Conservation (phyloP, 2,329 filamentous ascomycete species). For the Apiospora phragmitis region DNA sequence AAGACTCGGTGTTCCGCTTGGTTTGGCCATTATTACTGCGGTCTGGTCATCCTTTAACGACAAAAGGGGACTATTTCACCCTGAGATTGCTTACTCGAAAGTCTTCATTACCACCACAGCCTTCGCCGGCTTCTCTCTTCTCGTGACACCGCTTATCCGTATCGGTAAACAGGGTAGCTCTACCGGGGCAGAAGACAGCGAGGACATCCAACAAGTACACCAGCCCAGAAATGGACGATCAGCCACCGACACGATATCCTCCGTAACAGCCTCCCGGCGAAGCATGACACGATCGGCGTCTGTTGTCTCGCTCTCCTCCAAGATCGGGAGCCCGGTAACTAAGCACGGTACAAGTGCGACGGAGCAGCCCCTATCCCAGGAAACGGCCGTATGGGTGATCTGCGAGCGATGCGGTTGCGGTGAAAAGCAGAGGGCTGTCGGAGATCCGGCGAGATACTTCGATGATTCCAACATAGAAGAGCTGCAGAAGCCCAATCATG, state of each 20-base stretch:
- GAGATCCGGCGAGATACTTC: constrained; percentile 33
- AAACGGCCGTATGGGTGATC: constrained; percentile 32
- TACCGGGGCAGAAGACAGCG: constrained; percentile 11
- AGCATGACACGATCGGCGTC: constrained; percentile 16
- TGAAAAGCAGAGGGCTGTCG: constrained; percentile 20
- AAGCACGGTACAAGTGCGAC: background rate
- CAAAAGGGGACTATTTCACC: constrained; percentile 19
- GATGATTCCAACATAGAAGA: constrained; percentile 26
- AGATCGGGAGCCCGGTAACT: constrained; percentile 7
- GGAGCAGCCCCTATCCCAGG: constrained; percentile 20
- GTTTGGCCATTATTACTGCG: constrained; percentile 32
- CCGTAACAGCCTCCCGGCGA: constrained; percentile 19
- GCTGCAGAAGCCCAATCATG: constrained; percentile 11
- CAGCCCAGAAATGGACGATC: constrained; percentile 34
- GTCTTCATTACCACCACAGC: constrained; percentile 31
- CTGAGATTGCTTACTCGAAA: constrained; percentile 30
- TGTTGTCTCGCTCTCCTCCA: constrained; percentile 27
- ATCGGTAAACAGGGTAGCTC: constrained; percentile 29
- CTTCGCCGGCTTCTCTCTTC: constrained; percentile 29
- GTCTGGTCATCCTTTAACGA: constrained; percentile 33
- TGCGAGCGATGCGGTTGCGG: constrained; percentile 33
- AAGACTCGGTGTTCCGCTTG: constrained; percentile 32
- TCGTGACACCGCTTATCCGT: constrained; percentile 31
- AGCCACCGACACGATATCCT: constrained; percentile 21
- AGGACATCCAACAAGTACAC: constrained; percentile 17